Evolutionary conservation across 2,329 filamentous ascomycete genomes (phyloP).

Genomic region (Septoria linicola): DNA sequence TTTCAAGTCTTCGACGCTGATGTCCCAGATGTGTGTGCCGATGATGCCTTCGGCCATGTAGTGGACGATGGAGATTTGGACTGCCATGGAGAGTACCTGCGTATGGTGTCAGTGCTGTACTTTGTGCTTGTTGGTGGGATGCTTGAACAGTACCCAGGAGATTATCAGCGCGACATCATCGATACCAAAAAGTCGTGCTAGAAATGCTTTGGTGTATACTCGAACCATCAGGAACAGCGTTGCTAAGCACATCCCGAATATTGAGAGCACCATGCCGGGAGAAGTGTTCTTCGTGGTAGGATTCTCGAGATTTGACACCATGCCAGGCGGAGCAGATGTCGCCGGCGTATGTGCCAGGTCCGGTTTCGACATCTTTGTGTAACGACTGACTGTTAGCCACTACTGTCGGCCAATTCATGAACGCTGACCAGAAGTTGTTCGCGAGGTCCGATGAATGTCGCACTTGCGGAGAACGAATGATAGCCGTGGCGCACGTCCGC

Average conservation of each 20-base stretch:
- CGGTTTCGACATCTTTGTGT: slow-evolving; percentile 8
- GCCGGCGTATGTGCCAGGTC: slow-evolving; percentile 15
- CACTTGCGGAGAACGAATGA: no score
- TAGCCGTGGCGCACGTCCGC: no score
- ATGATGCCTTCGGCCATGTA: slow-evolving; percentile 10
- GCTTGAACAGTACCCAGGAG: slow-evolving; percentile 15
- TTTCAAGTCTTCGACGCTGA: slow-evolving; percentile 5
- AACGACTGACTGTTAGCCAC: no score
- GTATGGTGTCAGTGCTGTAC: background rate
- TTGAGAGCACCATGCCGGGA: slow-evolving; percentile 11
- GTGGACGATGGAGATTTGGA: slow-evolving; percentile 19
- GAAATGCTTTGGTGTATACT: slow-evolving; percentile 22
- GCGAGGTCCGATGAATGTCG: no score
- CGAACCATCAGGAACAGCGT: slow-evolving; percentile 18
- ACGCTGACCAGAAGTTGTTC: no score
- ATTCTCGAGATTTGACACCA: slow-evolving; percentile 16
- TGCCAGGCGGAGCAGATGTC: slow-evolving; percentile 17
- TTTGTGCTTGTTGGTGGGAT: background rate
- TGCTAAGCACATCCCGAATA: slow-evolving; percentile 19
- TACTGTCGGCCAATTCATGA: no score
- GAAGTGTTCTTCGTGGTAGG: slow-evolving; percentile 10
- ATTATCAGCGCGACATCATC: slow-evolving; percentile 19
- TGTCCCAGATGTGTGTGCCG: slow-evolving; percentile 21
- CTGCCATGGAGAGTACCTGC: slow-evolving; percentile 17
- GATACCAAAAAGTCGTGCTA: slow-evolving; percentile 20